These are phyloP conservation scores for Diaporthe capsici DNA, from an alignment of 2,329 filamentous ascomycete genomes.

Conservation along the genomic window DNA sequence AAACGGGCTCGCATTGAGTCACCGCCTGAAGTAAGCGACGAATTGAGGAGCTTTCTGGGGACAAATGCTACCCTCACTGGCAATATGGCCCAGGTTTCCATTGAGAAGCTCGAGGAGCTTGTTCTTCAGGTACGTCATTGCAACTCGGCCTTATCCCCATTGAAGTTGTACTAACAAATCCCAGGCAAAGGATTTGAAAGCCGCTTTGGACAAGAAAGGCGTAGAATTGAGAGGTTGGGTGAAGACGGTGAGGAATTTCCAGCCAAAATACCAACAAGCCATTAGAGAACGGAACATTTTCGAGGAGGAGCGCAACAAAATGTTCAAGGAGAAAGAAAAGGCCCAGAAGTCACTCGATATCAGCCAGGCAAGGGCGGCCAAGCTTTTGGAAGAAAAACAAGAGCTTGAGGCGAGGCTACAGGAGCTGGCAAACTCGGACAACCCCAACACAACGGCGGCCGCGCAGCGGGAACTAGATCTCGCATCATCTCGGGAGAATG, in stretches of 20 bases:
- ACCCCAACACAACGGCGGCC: constrained; percentile 56
- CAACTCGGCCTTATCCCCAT: background rate
- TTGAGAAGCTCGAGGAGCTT: constrained; percentile 55
- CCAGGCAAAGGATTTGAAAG: constrained; percentile 56
- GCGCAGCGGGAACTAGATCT: constrained; percentile 58
- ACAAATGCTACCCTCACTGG: constrained; percentile 41
- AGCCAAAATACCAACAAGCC: constrained; percentile 63
- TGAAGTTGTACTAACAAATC: constrained; percentile 36
- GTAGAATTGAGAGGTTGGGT: constrained; percentile 59
- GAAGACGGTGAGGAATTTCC: constrained; percentile 59
- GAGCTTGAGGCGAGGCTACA: constrained; percentile 55
- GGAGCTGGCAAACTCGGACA: constrained; percentile 54
- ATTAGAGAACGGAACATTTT: constrained; percentile 65
- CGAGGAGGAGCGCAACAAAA: constrained; percentile 59
- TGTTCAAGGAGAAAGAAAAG: constrained; percentile 53
- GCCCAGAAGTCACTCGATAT: constrained; percentile 55
- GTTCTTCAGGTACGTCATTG: constrained; percentile 53
- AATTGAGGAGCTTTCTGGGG: constrained; percentile 50
- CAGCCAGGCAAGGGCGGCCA: constrained; percentile 53
- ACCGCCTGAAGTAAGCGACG: constrained; percentile 48
- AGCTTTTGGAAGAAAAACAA: constrained; percentile 56
- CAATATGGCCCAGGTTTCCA: constrained; percentile 44
- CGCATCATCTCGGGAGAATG: constrained; percentile 55
- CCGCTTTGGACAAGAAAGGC: constrained; percentile 51
- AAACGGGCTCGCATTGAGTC: constrained; percentile 51